Conservation (phyloP, 352 stramenopile genomes). For the Phytophthora crassamura region DNA sequence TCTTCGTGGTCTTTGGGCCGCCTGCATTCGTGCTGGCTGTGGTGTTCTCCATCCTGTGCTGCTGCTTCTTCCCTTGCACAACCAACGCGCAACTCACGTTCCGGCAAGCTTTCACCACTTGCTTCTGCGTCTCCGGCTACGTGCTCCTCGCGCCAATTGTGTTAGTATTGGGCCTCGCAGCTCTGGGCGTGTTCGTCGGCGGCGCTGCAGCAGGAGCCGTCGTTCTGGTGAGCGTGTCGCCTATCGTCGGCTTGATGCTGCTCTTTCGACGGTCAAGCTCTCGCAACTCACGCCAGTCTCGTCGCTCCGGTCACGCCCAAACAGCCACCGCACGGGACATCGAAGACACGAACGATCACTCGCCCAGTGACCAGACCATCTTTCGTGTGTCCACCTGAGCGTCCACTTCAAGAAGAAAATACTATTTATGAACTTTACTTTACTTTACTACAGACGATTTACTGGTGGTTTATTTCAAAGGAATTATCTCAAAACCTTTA, state of each 20-base stretch:
- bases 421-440: too few species aligned
- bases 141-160: slow-evolving; percentile 58
- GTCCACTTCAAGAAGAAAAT: too few species aligned
- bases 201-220: slow-evolving; percentile 31
- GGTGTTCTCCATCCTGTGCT: slow-evolving; percentile 61
- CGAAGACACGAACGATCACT: slow-evolving; percentile 39
- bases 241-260: slow-evolving; percentile 37
- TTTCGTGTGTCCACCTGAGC: slow-evolving; percentile 34
- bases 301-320: slow-evolving; percentile 15
- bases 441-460: too few species aligned
- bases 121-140: slow-evolving; percentile 66
- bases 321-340: slow-evolving; percentile 30
- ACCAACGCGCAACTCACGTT: slow-evolving; percentile 49
- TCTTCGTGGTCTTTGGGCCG: slow-evolving; percentile 73
- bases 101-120: slow-evolving; percentile 66
- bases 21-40: slow-evolving; percentile 67
- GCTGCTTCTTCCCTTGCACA: slow-evolving; percentile 73
- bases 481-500: too few species aligned
- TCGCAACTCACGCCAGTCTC: slow-evolving; percentile 12
- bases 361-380: slow-evolving; percentile 37
- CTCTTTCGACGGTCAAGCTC: slow-evolving; percentile 26
- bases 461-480: too few species aligned
- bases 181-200: slow-evolving; percentile 36
- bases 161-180: slow-evolving; percentile 38
- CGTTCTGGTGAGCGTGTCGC: slow-evolving; percentile 38